These are phyloP conservation scores for Metschnikowia kofuensis DNA, from an alignment of 805 yeast genomes.

Conservation along the genomic window DNA sequence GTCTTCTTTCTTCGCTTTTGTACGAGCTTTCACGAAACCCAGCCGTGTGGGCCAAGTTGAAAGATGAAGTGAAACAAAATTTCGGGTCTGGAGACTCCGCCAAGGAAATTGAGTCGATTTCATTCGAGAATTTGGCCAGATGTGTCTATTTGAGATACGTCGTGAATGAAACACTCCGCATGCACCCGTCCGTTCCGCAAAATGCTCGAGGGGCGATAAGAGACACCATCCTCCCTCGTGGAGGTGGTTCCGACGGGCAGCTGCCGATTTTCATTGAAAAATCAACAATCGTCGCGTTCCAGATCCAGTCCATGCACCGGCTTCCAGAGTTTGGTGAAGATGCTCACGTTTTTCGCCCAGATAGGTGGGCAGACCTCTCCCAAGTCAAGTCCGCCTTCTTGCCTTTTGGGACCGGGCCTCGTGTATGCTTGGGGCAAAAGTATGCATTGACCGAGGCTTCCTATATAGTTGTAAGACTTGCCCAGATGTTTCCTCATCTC, in stretches of 20 bases:
- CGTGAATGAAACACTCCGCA: slow-evolving; percentile 45
- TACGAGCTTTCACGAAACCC: slow-evolving; percentile 34
- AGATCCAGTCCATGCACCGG: slow-evolving; percentile 13
- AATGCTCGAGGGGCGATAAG: slow-evolving; percentile 44
- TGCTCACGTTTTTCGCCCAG: slow-evolving; percentile 15
- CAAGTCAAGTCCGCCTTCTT: slow-evolving; percentile 13
- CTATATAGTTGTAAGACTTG: slow-evolving; percentile 9
- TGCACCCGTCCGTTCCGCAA: slow-evolving; percentile 52
- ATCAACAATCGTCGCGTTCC: slow-evolving; percentile 12
- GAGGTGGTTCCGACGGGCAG: slow-evolving; percentile 43
- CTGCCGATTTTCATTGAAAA: slow-evolving; percentile 29
- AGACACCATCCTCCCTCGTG: slow-evolving; percentile 48
- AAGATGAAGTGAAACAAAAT: slow-evolving; percentile 22
- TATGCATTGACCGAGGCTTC: slow-evolving; percentile 18
- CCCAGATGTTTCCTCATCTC: slow-evolving; percentile 9
- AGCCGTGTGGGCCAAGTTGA: slow-evolving; percentile 26
- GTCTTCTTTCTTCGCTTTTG: slow-evolving; percentile 27
- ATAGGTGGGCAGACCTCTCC: slow-evolving; percentile 14
- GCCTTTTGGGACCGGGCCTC: slow-evolving; percentile 15
- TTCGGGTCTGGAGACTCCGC: slow-evolving; percentile 18
- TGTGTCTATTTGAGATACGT: slow-evolving; percentile 45
- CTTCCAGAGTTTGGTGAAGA: slow-evolving; percentile 12
- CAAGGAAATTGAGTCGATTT: slow-evolving; percentile 30
- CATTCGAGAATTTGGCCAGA: slow-evolving; percentile 47
- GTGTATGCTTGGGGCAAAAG: slow-evolving; percentile 18